These are phyloP conservation scores for Delonix regia DNA, from an alignment of 306 rosid species.

Conservation along the genomic window DNA sequence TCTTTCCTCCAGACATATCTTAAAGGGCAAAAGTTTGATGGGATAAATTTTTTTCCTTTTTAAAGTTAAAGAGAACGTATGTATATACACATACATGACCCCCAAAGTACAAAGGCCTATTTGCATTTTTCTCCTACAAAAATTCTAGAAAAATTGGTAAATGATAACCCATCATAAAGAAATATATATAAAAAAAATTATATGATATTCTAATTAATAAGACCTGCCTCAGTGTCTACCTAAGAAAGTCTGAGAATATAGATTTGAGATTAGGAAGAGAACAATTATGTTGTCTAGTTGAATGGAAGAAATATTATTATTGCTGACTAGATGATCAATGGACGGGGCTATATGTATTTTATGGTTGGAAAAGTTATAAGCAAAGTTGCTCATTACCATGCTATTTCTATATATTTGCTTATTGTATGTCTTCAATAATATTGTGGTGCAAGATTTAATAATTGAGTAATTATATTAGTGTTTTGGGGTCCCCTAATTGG, in stretches of 20 bases:
- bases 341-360: background rate
- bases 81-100: no score
- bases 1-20: no score
- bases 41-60: no score
- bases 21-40: no score
- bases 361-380: slow-evolving; percentile 54
- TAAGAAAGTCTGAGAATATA: slow-evolving; percentile 2
- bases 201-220: background rate
- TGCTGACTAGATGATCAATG: slow-evolving; percentile 20
- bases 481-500: background rate
- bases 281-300: slow-evolving; percentile 32
- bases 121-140: no score
- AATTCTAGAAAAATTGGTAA: no score
- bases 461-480: slow-evolving; percentile 31
- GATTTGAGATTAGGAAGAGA: slow-evolving; percentile 14
- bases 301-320: slow-evolving; percentile 21
- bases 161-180: no score
- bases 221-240: background rate
- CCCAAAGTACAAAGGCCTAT: no score
- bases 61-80: no score
- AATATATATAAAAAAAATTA: no score
- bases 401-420: background rate
- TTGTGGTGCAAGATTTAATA: slow-evolving; percentile 37
- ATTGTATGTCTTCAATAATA: background rate
- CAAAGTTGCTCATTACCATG: slow-evolving; percentile 48